phyloP scores from a whole-genome alignment of 225 moss, liverwort and hornwort species.

The Rhytidiadelphus loreus region DNA sequence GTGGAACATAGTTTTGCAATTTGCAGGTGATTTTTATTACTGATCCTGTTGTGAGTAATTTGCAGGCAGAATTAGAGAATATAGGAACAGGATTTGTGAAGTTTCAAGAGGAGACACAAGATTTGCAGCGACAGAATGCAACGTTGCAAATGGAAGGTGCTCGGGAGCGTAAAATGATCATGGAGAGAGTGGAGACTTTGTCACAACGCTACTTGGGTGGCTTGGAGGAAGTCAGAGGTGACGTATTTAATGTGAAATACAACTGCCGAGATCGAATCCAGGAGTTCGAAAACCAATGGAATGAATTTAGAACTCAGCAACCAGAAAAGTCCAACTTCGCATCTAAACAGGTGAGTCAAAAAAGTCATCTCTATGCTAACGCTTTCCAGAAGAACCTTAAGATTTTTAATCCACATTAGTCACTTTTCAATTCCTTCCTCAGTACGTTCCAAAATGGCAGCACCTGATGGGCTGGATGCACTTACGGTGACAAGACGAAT shows the following conservation, averaged over 20 bases:
- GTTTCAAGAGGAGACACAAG: constrained; percentile 56
- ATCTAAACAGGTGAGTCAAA: constrained; percentile 27
- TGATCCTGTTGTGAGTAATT: neutral
- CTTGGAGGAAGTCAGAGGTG: constrained; percentile 82
- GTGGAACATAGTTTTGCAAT: neutral
- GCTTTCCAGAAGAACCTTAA: neutral
- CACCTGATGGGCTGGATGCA: neutral
- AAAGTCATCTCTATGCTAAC: neutral
- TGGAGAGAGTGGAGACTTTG: constrained; percentile 86
- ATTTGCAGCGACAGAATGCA: constrained; percentile 58
- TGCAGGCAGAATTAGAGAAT: constrained; percentile 56
- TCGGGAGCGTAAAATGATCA: constrained; percentile 70
- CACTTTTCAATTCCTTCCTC: neutral
- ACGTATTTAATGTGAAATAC: constrained; percentile 71
- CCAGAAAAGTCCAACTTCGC: constrained; percentile 40
- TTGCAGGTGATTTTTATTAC: neutral
- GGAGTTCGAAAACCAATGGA: constrained; percentile 67
- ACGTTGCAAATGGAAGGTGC: constrained; percentile 60
- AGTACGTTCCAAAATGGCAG: neutral
- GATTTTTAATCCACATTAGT: neutral
- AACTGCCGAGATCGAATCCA: constrained; percentile 76
- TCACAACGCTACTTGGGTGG: constrained; percentile 90
- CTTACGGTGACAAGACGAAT: neutral
- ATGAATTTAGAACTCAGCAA: constrained; percentile 52
- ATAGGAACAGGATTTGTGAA: constrained; percentile 39